Conservation (phyloP, 345 rosid species). For the Camelina sativa region DNA sequence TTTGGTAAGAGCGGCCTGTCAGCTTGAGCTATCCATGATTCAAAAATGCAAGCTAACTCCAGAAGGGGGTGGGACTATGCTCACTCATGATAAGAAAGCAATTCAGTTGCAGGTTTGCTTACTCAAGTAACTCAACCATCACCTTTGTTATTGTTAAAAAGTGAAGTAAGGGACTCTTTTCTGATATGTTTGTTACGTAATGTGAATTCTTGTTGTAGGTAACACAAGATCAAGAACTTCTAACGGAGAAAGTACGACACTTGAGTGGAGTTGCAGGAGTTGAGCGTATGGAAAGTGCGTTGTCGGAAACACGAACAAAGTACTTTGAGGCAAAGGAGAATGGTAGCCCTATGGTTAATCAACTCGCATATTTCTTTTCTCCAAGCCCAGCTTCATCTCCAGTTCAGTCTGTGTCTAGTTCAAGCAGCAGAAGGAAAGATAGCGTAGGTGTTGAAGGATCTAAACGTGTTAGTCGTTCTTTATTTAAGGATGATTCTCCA, state of each 20-base stretch:
- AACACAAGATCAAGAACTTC: slow-evolving; percentile 76
- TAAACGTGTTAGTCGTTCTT: slow-evolving; percentile 64
- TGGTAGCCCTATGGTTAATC: slow-evolving; percentile 61
- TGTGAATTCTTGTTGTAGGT: slow-evolving; percentile 56
- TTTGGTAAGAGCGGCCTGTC: slow-evolving; percentile 96
- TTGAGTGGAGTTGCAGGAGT: slow-evolving; percentile 83
- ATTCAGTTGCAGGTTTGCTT: slow-evolving; percentile 78
- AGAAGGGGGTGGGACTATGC: slow-evolving; percentile 58
- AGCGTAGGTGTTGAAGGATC: slow-evolving; percentile 50
- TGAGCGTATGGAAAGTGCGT: slow-evolving; percentile 74
- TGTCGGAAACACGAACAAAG: slow-evolving; percentile 70
- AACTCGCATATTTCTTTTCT: slow-evolving; percentile 48
- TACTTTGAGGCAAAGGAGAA: slow-evolving; percentile 61
- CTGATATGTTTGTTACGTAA: background rate
- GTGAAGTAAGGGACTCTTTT: background rate
- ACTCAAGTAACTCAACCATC: background rate
- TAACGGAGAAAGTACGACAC: slow-evolving; percentile 79
- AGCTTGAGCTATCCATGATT: slow-evolving; percentile 97
- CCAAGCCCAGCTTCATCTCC: slow-evolving; percentile 55
- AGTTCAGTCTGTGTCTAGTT: slow-evolving; percentile 44
- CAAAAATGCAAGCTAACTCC: slow-evolving; percentile 81
- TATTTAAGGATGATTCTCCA: slow-evolving; percentile 62
- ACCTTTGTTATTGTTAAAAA: background rate
- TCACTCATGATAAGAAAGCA: slow-evolving; percentile 94
- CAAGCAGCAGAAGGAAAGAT: slow-evolving; percentile 39